Conservation (phyloP, 1,284 basidiomycete genomes). For the Abortiporus biennis region DNA sequence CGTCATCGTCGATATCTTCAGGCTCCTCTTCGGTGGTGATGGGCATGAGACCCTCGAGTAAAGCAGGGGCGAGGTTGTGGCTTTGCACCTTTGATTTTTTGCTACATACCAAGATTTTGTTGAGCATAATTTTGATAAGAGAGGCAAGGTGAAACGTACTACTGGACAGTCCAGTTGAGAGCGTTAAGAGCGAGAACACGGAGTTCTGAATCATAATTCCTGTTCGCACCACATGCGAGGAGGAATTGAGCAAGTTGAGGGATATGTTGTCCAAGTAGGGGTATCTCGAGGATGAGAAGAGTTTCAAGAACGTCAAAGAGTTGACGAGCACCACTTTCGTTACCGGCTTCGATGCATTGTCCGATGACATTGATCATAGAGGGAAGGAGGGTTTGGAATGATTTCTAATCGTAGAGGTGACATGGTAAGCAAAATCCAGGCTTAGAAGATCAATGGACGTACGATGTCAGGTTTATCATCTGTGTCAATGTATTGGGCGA, state of each 20-base stretch:
- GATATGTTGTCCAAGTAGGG: conserved; percentile 86
- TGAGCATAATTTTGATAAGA: conserved; percentile 2
- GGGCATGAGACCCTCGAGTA: conserved; percentile 90
- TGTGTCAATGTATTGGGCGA: conserved; percentile 89
- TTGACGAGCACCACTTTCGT: conserved; percentile 83
- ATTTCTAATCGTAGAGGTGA: conserved; percentile 43
- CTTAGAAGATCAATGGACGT: conserved; percentile 24
- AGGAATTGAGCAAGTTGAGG: conserved; percentile 89
- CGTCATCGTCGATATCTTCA: conserved; percentile 87
- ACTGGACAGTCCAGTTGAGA: conserved; percentile 94
- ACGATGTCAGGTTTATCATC: conserved; percentile 89
- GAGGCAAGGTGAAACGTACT: conserved; percentile 41
- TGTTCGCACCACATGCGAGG: conserved; percentile 80
- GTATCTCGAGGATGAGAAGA: conserved; percentile 90
- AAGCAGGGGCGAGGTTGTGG: conserved; percentile 79
- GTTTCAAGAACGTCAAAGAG: conserved; percentile 97
- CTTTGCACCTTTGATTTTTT: conserved; percentile 96
- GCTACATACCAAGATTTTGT: conserved; percentile 33
- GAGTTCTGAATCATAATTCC: conserved; percentile 73
- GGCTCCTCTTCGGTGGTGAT: conserved; percentile 89
- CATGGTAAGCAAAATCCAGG: conserved; percentile 4
- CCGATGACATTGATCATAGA: conserved; percentile 89
- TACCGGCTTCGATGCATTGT: conserved; percentile 77
- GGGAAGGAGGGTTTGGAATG: conserved; percentile 88
- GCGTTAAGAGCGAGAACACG: conserved; percentile 92